Evolutionary conservation across 116 monocot species (phyloP), one percentile per base, ranked within the genome.

Genomic region (Cymodocea nodosa): DNA sequence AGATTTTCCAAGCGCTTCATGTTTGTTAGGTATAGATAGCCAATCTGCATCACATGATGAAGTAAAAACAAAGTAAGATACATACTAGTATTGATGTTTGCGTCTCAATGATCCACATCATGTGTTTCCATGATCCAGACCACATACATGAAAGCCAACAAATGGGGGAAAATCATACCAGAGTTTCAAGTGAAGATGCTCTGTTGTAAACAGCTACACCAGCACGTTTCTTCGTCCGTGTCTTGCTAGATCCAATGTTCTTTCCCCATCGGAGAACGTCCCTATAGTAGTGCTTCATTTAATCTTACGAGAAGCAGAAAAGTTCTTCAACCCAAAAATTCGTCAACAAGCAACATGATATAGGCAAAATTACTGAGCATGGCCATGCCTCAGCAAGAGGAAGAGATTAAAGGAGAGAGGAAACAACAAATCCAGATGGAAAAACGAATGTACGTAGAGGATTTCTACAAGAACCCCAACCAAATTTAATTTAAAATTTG

Each of bases 141-240:
- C 0, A 68, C 39, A 66, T 2, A 68, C 39, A 66, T 2, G 6
- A 23, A 23, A 13, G 12, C 5, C 25, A 23, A 13, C 18, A 12
- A 25, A 25, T 15, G 24, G 9, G 15, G 24, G 11, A 5, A 22
- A 23, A 56, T 55, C 74, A 76, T 67, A 89, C 98, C 68, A 99
- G 79, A 66, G 98, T 99, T 71, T 99, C 98, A 51, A 99, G 89
- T 5, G 98, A 99, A 56, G 98, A 99, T 61, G 98, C 89, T 69
- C 98, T 75, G 37, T 80, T 89, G 64, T 99, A 99, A 65, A 99
- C 83, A 65, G 84, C 89, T 10, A 86, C 77, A 54, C 98, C 98
- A 40, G 81, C 98, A 50, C 98, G 79, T 71, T 92, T 98, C 59
- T 73, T 86, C 12, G 89, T 92, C 35, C 84, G 76, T 15, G 90